Evolutionary conservation across 176 grass and related monocot genomes (phyloP).

Genomic region (Eleusine indica): DNA sequence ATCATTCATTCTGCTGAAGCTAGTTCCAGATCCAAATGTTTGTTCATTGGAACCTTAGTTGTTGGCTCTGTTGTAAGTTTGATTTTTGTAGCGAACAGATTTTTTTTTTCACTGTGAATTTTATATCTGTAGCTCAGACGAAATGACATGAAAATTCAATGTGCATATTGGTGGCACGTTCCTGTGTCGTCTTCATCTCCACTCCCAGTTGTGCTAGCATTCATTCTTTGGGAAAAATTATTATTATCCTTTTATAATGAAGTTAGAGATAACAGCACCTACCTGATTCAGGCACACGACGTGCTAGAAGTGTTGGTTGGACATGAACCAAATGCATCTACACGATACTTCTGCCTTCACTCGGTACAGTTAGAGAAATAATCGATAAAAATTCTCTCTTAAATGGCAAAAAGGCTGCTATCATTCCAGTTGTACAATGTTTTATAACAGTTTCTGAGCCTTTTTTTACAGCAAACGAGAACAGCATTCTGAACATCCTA

Average conservation of each 20-base stretch:
- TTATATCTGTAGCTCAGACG: constrained; percentile 23
- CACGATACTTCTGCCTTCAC: background rate
- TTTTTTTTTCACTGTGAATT: constrained; percentile 6
- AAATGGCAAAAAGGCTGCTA: background rate
- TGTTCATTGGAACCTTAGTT: constrained; percentile 32
- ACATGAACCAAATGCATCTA: background rate
- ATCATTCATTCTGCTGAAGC: constrained; percentile 14
- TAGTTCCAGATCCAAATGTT: constrained; percentile 22
- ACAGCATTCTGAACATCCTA: background rate
- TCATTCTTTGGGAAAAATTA: background rate
- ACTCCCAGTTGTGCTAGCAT: background rate
- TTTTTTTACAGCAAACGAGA: background rate
- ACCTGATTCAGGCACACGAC: background rate
- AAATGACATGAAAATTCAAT: background rate
- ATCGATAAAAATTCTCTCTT: background rate
- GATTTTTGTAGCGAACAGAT: constrained; percentile 25
- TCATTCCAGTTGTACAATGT: background rate
- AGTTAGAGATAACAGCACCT: background rate
- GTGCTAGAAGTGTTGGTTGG: background rate
- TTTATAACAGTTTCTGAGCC: background rate
- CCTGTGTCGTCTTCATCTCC: background rate
- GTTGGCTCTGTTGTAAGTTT: constrained; percentile 34
- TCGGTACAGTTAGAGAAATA: background rate
- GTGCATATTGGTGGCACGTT: background rate
- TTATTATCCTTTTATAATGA: background rate